Evolutionary conservation across 768 basidiomycete species (phyloP).

Genomic region (Favolaschia claudopus): DNA sequence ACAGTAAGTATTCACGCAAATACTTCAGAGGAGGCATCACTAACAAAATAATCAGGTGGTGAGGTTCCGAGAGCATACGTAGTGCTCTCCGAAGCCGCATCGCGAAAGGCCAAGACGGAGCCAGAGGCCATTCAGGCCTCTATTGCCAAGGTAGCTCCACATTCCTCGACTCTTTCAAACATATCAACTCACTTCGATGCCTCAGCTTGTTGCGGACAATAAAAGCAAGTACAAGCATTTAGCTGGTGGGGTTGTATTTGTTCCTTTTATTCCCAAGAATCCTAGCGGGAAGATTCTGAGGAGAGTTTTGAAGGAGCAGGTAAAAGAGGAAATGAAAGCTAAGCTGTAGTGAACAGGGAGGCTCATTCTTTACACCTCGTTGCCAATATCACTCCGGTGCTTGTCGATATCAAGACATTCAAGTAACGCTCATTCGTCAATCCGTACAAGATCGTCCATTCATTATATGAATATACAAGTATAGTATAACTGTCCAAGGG

Average conservation of each 20-base stretch:
- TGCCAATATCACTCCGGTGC: too few species aligned
- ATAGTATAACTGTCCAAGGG: too few species aligned
- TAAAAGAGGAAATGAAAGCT: conserved; percentile 38
- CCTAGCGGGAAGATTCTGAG: conserved; percentile 68
- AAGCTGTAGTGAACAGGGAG: conserved; percentile 26
- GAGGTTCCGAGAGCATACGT: conserved; percentile 78
- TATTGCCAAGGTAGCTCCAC: conserved; percentile 35
- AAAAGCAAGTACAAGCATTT: conserved; percentile 67
- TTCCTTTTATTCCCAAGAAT: conserved; percentile 64
- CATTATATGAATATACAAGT: too few species aligned
- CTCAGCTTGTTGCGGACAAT: conserved; percentile 60
- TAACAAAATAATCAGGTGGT: conserved; percentile 47
- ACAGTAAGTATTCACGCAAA: conserved; percentile 45
- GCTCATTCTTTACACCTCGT: too few species aligned
- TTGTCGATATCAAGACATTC: too few species aligned
- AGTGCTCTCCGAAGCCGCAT: conserved; percentile 54
- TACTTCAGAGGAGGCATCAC: neutral
- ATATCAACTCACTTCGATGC: neutral
- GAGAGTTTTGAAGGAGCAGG: conserved; percentile 56
- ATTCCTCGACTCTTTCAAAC: neutral
- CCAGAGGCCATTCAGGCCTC: conserved; percentile 49
- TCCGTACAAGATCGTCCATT: too few species aligned
- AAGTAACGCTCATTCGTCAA: too few species aligned
- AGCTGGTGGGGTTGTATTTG: conserved; percentile 64
- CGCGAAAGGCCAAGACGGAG: conserved; percentile 39